Base-by-base conservation (phyloP, 805 yeast genomes). In the Starmera quercuum region DNA sequence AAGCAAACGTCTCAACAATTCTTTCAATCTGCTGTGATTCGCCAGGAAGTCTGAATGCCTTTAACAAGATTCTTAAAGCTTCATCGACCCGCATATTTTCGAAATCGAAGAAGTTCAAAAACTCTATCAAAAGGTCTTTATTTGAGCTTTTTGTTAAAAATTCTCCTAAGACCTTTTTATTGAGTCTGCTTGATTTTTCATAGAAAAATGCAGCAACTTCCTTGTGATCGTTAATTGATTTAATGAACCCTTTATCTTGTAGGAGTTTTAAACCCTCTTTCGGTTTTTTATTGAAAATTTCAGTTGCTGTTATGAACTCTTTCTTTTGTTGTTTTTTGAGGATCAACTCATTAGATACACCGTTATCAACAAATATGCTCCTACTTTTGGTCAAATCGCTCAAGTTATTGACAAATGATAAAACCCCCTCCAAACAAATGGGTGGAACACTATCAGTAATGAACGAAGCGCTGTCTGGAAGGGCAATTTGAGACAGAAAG, bases 21-120 rank as follows among this genome's bases (percentile, higher is more conserved):
- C 96, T 71, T 56, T 92, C 98, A 53, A 92, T 92, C 56, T 86
- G 96, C 51, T 87, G 97, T 0, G 97, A 83, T 59, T 92, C 99
- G 39, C 99, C 99, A 1, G 97, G 97, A 31, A 92, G 67, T 55
- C 98, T 73, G 53, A 92, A 90, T 15, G 83, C 73, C 36, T 83
- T 82, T 44, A 94, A 65, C 39, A 92, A 57, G 36, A 83, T 68
- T 49, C 99, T 71, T 33, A 92, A 64, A 0, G 96, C 96, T 57
- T 90, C 97, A 56, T 92, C 99, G 3, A 94, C 90, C 49, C 98
- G 68, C 45, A 83, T 63, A 14, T 74, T 81, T 24, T 66, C 63
- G 53, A 88, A 88, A 37, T 88, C 90, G 53, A 90, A 81, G 35
- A 76, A 56, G 2, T 64, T 63, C 42, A 90, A 72, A 51, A 86